Evolutionary conservation across 257 asterid genomes (phyloP), one percentile per base, ranked within the genome.

Genomic region (Leptodermis oblonga): DNA sequence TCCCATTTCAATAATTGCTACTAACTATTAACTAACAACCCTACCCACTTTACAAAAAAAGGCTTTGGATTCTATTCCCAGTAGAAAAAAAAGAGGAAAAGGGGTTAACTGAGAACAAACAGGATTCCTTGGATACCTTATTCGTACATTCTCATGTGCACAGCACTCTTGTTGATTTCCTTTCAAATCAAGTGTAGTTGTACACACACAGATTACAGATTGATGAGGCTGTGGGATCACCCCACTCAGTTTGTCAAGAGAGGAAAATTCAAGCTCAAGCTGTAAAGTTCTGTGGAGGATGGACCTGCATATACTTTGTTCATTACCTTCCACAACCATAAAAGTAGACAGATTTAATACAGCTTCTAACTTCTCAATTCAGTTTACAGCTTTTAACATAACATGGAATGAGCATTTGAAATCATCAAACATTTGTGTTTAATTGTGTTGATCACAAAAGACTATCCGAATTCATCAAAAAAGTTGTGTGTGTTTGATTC

Each of bases 31-130:
- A 42, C 48, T 61, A 66, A 36, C 31, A 48, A 18, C 4, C 25
- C 15, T 45, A 0, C 52, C 15, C 37, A 52, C 3, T 60, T n/a
- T 43, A 13, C 15, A 36, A 34, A 23, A 41, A 23, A 36, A 58
- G 34, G 12, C 77, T 30, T 73, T 31, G 77, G 72, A 73, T 73
- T 31, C 77, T 62, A 65, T 66, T 66, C 46, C 28, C 31, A 34
- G 4, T n/a, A 33, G 4, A 20, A 28, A 36, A 61, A 62, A 37
- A 14, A 3, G 17, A 25, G 7, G 5, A 18, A 25, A 51, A 55
- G 34, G 53, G 68, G 13, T 17, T n/a, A 59, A 33, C 7, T 2
- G 3, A 11, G 30, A 68, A 52, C n/a, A n/a, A 22, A 43, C 10
- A 1, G 37, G 41, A 12, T 9, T 46, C 77, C 58, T 73, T 56